Evolutionary conservation across 2,329 filamentous ascomycete genomes (phyloP), one percentile per base, ranked within the genome.

Genomic region (Drechslera avenae): DNA sequence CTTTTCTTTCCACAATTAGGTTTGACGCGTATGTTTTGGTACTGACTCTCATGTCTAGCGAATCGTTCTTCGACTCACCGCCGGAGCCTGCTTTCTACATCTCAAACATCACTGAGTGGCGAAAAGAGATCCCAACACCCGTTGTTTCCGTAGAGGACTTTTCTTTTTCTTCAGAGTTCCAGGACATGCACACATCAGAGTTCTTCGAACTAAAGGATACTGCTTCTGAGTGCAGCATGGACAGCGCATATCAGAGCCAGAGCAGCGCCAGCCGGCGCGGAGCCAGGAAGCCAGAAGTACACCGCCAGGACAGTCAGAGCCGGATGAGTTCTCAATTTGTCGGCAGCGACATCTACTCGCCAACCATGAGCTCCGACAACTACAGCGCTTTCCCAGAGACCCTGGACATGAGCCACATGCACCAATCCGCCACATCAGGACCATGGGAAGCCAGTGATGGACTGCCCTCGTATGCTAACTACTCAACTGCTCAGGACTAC

Each of bases 171-270:
- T 59, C 69, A 57, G 67, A 72, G 5, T 59, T 68, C 54, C 64
- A 64, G 60, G 69, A 72, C 45, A 70, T 74, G 66, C 63, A 62
- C 56, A 62, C 60, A 51, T 56, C 64, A 56, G 71, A 74, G 32
- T 53, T 62, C 45, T 68, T 67, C 53, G 67, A 73, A 45, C 58
- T 62, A 34, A 73, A 73, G 64, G 71, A 73, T 45, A 70, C 66
- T 52, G 64, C 63, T 48, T 75, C 72, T 55, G 71, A 71, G 54
- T 73, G 68, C 64, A 74, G 72, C 63, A 75, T 76, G 73, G 73
- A 76, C 62, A 75, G 72, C 60, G 66, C 71, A 50, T 75, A 76
- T 52, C 69, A 74, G 46, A 75, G 73, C 60, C 71, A 73, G 60
- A 66, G 61, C 49, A 68, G 73, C 56, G 64, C 71, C 62, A 69